Evolutionary conservation across 2,329 filamentous ascomycete species (phyloP).

Genomic region (Penicillium sp.): DNA sequence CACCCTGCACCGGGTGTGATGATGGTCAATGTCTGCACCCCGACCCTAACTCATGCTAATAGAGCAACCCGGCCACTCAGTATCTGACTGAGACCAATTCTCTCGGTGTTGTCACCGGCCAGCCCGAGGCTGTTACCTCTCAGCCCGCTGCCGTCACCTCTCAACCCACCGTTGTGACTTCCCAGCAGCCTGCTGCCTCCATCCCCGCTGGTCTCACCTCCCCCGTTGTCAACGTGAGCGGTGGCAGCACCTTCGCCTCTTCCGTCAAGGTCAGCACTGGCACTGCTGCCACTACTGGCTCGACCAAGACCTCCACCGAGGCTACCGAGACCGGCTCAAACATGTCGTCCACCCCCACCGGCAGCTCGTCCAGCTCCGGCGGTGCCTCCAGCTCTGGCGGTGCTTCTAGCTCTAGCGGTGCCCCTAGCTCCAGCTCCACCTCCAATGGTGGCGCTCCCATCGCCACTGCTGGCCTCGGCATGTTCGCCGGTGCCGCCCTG

Average conservation of each 20-base stretch:
- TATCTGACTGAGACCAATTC: slow-evolving; percentile 51
- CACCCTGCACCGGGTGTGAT: background rate
- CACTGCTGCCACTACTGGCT: slow-evolving; percentile 22
- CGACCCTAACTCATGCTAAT: slow-evolving; percentile 14
- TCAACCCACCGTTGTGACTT: slow-evolving; percentile 29
- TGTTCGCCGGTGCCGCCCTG: slow-evolving; percentile 44
- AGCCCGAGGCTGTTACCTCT: slow-evolving; percentile 39
- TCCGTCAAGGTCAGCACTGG: slow-evolving; percentile 17
- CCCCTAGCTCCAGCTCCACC: slow-evolving; percentile 15
- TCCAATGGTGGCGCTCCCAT: slow-evolving; percentile 35
- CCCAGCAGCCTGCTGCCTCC: slow-evolving; percentile 39
- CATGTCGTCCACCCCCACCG: slow-evolving; percentile 17
- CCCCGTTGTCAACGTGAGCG: slow-evolving; percentile 24
- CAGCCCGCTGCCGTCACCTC: slow-evolving; percentile 33
- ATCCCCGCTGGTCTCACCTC: slow-evolving; percentile 43
- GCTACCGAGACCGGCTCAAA: slow-evolving; percentile 5
- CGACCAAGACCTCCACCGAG: slow-evolving; percentile 5
- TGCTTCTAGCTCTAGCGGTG: slow-evolving; percentile 1
- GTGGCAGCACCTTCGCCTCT: slow-evolving; percentile 19
- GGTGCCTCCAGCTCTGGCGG: slow-evolving; percentile 3
- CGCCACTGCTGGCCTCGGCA: slow-evolving; percentile 38
- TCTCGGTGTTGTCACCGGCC: slow-evolving; percentile 50
- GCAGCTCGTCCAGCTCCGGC: slow-evolving; percentile 11
- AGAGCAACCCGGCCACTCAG: slow-evolving; percentile 45
- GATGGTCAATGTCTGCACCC: background rate